Evolutionary conservation across 148 eudicot genomes (phyloP).

Genomic region (Talinum fruticosum): DNA sequence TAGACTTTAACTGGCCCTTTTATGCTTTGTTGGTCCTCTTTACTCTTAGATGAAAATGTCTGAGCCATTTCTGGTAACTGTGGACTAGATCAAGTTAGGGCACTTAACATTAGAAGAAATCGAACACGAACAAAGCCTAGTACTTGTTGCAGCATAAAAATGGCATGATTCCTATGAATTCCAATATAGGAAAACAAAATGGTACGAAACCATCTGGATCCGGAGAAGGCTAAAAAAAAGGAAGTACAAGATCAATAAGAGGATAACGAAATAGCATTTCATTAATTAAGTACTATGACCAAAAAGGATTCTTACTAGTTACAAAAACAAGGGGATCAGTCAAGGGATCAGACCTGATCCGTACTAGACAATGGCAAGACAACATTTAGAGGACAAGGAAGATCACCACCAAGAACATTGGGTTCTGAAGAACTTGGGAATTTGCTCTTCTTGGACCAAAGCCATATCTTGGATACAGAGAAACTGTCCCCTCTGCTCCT

Average conservation of each 20-base stretch:
- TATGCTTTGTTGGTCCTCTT: constrained; percentile 14
- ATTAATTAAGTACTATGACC: constrained; percentile 1
- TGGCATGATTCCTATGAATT: neutral
- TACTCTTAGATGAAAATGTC: neutral
- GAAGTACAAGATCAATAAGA: neutral
- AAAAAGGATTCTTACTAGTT: constrained; percentile 14
- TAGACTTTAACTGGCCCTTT: neutral
- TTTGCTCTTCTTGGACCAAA: constrained; percentile 55
- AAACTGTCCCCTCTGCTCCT: constrained; percentile 51
- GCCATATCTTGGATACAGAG: constrained; percentile 70
- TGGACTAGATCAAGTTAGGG: neutral
- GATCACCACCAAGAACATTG: constrained; percentile 30
- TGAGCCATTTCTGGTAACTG: neutral
- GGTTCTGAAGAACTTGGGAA: constrained; percentile 27
- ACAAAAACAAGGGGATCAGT: constrained; percentile 18
- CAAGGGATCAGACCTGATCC: constrained; percentile 31
- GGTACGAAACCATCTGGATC: neutral
- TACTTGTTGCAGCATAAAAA: neutral
- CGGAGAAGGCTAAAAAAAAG: too few species aligned
- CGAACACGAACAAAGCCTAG: neutral
- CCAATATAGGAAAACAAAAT: neutral
- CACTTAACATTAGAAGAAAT: neutral
- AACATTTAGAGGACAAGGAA: constrained; percentile 18
- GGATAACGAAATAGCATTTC: constrained; percentile 11
- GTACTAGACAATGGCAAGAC: constrained; percentile 37